Evolutionary conservation across 2,329 filamentous ascomycete species (phyloP).

Genomic region (Fusarium sulawesiense): DNA sequence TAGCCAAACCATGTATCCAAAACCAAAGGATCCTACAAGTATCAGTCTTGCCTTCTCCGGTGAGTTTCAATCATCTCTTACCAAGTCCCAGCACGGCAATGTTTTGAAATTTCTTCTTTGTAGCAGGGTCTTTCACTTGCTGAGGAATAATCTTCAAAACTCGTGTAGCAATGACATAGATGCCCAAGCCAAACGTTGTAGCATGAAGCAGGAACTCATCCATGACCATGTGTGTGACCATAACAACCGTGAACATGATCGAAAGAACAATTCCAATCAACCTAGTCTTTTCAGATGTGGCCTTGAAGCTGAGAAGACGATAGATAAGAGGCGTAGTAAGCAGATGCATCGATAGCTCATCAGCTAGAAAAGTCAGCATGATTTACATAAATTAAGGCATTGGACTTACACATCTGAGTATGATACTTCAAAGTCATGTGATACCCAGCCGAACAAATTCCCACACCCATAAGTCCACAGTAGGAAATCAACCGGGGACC

Average conservation of each 20-base stretch:
- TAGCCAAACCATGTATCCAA: slow-evolving; percentile 55
- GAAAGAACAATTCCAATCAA: slow-evolving; percentile 38
- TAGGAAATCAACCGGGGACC: slow-evolving; percentile 51
- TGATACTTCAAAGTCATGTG: slow-evolving; percentile 53
- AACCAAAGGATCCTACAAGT: slow-evolving; percentile 48
- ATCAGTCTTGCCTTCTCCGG: background rate
- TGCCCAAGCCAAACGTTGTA: slow-evolving; percentile 49
- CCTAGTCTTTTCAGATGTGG: slow-evolving; percentile 42
- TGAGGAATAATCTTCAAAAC: slow-evolving; percentile 48
- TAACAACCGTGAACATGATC: slow-evolving; percentile 48
- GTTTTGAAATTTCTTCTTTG: slow-evolving; percentile 36
- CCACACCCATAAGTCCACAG: slow-evolving; percentile 53
- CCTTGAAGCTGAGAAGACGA: slow-evolving; percentile 53
- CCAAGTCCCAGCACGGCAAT: slow-evolving; percentile 37
- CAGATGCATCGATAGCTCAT: slow-evolving; percentile 57
- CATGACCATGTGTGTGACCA: slow-evolving; percentile 57
- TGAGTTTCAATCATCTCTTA: background rate
- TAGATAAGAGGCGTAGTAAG: slow-evolving; percentile 56
- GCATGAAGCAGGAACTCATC: slow-evolving; percentile 57
- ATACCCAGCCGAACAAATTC: slow-evolving; percentile 49
- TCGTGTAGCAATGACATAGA: slow-evolving; percentile 51
- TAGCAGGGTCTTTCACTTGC: slow-evolving; percentile 46
- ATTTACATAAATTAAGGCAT: fast-evolving
- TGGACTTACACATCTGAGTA: slow-evolving; percentile 50
- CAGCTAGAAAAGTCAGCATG: slow-evolving; percentile 43